These are phyloP conservation scores for Lipomyces starkeyi DNA, from an alignment of 805 yeast genomes.

Conservation along the genomic window DNA sequence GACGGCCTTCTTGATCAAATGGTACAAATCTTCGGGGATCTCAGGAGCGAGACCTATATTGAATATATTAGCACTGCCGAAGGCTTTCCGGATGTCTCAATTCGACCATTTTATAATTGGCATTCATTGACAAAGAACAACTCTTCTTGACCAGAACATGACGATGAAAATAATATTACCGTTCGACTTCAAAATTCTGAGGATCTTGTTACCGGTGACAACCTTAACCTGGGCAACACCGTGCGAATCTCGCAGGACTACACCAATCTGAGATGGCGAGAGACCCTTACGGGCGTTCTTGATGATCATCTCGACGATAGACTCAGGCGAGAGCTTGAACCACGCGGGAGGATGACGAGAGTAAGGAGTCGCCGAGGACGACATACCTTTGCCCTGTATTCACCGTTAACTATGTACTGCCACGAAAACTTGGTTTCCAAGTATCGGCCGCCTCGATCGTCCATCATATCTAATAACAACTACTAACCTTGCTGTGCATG, in stretches of 20 bases:
- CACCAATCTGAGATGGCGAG: constrained; percentile 99
- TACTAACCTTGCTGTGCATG: constrained; percentile 81
- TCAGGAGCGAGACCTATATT: constrained; percentile 84
- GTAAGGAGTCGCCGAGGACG: constrained; percentile 98
- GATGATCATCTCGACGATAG: constrained; percentile 96
- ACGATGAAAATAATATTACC: constrained; percentile 56
- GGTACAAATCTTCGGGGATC: constrained; percentile 99
- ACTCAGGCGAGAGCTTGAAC: constrained; percentile 96
- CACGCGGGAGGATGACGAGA: constrained; percentile 99
- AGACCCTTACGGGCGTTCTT: constrained; percentile 99
- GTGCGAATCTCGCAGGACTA: constrained; percentile 98
- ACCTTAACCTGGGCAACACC: constrained; percentile 98
- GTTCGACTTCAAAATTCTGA: constrained; percentile 98
- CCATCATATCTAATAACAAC: background rate
- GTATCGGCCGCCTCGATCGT: background rate
- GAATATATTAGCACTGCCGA: background rate
- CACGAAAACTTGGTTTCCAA: background rate
- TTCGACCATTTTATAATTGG: background rate
- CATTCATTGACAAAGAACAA: background rate
- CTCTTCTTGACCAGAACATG: background rate
- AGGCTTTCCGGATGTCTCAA: background rate
- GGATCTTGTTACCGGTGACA: constrained; percentile 93
- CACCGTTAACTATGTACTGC: background rate
- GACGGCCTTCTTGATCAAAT: constrained; percentile 99
- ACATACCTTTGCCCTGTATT: constrained; percentile 93